These are phyloP conservation scores for Acidiella bohemica DNA, from an alignment of 495 filamentous ascomycete species.

Conservation along the genomic window DNA sequence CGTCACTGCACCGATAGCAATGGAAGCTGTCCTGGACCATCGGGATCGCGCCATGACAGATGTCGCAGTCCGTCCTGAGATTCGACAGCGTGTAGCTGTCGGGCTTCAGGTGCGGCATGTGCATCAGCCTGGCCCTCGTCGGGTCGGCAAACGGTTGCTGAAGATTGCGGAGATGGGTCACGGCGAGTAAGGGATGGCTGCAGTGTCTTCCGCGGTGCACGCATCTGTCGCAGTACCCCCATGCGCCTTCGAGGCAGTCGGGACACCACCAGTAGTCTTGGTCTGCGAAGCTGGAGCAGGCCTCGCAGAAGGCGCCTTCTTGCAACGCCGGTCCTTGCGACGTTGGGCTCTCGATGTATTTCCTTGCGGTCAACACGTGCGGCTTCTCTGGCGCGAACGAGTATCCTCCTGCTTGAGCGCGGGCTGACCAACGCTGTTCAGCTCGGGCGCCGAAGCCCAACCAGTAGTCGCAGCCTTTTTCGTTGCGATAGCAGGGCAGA, in stretches of 20 bases:
- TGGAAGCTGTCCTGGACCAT: slow-evolving; percentile 57
- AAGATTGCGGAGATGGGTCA: slow-evolving; percentile 34
- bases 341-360: slow-evolving; percentile 53
- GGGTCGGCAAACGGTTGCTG: slow-evolving; percentile 17
- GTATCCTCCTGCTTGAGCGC: slow-evolving; percentile 33
- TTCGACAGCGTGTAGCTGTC: slow-evolving; percentile 41
- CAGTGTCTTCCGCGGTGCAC: slow-evolving; percentile 66
- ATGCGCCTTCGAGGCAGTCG: slow-evolving; percentile 74
- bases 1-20: slow-evolving; percentile 52
- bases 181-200: slow-evolving; percentile 60
- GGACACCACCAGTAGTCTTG: slow-evolving; percentile 75
- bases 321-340: slow-evolving; percentile 51
- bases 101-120: slow-evolving; percentile 11
- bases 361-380: slow-evolving; percentile 53
- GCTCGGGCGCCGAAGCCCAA: slow-evolving; percentile 60
- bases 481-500: slow-evolving; percentile 56
- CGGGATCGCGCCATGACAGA: slow-evolving; percentile 58
- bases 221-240: slow-evolving; percentile 78
- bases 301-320: slow-evolving; percentile 68
- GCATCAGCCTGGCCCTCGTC: slow-evolving; percentile 19
- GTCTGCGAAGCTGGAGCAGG: slow-evolving; percentile 57
- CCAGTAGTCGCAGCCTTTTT: slow-evolving; percentile 67
- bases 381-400: slow-evolving; percentile 34
- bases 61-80: slow-evolving; percentile 58
- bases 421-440: slow-evolving; percentile 39